Evolutionary conservation across 1,284 basidiomycete species (phyloP).

Genomic region (Irpex lacteus): DNA sequence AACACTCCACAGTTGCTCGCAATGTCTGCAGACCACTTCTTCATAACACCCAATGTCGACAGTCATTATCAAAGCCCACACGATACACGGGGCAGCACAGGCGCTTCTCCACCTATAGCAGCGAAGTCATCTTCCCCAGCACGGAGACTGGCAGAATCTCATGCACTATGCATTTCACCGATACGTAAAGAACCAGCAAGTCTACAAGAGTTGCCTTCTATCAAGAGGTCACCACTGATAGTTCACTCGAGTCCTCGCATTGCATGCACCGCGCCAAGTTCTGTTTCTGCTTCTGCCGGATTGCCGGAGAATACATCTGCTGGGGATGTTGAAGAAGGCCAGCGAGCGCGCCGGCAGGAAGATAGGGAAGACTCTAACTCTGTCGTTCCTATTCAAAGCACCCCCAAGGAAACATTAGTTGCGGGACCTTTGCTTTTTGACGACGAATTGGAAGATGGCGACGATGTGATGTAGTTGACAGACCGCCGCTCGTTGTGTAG

Average conservation of each 20-base stretch:
- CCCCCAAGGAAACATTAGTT: slow-evolving; percentile 7
- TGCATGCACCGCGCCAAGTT: not conserved
- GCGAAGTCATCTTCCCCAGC: not conserved
- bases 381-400: not conserved
- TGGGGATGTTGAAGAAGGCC: not conserved
- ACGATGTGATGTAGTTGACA: not conserved
- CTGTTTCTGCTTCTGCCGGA: not conserved
- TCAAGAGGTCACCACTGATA: not conserved
- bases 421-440: slow-evolving; percentile 21
- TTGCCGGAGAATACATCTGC: not conserved
- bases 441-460: slow-evolving; percentile 13
- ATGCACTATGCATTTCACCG: not conserved
- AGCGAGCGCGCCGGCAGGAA: not conserved
- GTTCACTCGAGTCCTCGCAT: not conserved
- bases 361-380: not conserved
- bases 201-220: not conserved
- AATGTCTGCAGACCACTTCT: no score
- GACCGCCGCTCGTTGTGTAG: not conserved
- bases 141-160: not conserved
- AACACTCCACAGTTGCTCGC: no score
- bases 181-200: not conserved
- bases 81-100: no score
- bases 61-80: no score
- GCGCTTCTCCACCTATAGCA: not conserved
- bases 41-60: no score